These are phyloP conservation scores for Schrenkiella parvula DNA, from an alignment of 345 rosid species.

Conservation along the genomic window DNA sequence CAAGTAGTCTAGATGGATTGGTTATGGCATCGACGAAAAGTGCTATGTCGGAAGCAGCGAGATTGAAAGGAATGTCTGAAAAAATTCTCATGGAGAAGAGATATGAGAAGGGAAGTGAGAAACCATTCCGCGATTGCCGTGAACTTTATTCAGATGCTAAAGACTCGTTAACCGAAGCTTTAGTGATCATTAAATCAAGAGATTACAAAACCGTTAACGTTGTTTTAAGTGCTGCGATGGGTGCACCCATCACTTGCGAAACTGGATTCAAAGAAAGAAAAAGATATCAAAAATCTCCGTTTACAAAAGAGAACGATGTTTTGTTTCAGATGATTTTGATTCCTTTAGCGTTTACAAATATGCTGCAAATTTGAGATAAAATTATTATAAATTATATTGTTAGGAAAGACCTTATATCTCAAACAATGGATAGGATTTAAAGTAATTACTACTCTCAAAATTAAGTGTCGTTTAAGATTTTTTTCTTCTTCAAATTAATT, in stretches of 20 bases:
- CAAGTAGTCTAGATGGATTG: slow-evolving; percentile 19
- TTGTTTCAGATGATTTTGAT: slow-evolving; percentile 36
- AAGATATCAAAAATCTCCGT: slow-evolving; percentile 27
- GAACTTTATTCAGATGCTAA: slow-evolving; percentile 34
- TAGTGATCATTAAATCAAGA: not conserved
- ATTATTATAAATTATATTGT: no score
- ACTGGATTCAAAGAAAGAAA: not conserved
- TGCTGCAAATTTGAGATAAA: slow-evolving; percentile 27
- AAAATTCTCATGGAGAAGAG: slow-evolving; percentile 3
- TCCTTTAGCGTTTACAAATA: slow-evolving; percentile 38
- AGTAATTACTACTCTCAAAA: no score
- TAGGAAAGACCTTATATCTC: no score
- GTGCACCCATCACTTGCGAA: not conserved
- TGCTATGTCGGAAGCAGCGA: slow-evolving; percentile 22
- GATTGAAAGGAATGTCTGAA: not conserved
- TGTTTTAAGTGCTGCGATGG: not conserved
- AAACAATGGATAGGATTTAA: no score
- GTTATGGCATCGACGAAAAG: slow-evolving; percentile 11
- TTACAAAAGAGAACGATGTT: slow-evolving; percentile 19
- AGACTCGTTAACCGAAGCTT: not conserved
- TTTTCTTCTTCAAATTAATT: no score
- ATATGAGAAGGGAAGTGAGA: not conserved
- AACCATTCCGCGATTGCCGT: slow-evolving; percentile 31
- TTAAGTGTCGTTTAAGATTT: no score
- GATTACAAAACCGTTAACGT: not conserved